Evolutionary conservation across 202 grass and related monocot species (phyloP).

Genomic region (Schoenoplectus tabernaemontani): DNA sequence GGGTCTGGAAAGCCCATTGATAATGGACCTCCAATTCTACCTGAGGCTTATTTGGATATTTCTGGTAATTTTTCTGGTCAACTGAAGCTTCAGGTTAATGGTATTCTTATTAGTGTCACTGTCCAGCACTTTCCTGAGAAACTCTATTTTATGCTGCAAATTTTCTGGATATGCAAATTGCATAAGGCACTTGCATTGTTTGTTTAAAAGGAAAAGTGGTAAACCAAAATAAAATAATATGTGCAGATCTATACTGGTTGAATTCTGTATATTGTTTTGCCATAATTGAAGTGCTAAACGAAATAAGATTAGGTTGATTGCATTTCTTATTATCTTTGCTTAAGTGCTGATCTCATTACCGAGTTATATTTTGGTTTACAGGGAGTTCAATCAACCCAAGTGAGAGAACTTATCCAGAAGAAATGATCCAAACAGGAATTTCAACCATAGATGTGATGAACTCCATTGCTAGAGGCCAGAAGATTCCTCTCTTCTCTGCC

Average conservation of each 20-base stretch:
- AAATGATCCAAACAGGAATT: conserved; percentile 99
- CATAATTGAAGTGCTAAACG: no score
- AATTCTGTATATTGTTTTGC: not conserved
- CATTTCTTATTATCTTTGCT: not conserved
- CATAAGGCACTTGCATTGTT: not conserved
- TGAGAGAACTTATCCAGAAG: conserved; percentile 99
- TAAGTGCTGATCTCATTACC: not conserved
- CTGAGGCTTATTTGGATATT: conserved; percentile 95
- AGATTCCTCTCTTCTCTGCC: conserved; percentile 99
- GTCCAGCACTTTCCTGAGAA: not conserved
- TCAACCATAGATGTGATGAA: conserved; percentile 99
- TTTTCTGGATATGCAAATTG: not conserved
- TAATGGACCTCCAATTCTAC: conserved; percentile 91
- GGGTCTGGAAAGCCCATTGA: conserved; percentile 99
- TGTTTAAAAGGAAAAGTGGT: not conserved
- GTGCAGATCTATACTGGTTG: not conserved
- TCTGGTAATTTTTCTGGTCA: conserved; percentile 56
- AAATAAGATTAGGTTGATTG: no score
- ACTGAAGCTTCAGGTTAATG: not conserved
- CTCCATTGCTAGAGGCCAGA: conserved; percentile 98
- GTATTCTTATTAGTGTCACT: not conserved
- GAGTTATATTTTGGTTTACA: conserved; percentile 28
- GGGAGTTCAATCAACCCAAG: conserved; percentile 99
- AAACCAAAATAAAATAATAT: not conserved
- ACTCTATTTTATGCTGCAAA: not conserved